Evolutionary conservation across 2,329 filamentous ascomycete genomes (phyloP), one percentile per base, ranked within the genome.

Genomic region (Stemphylium lycopersici): DNA sequence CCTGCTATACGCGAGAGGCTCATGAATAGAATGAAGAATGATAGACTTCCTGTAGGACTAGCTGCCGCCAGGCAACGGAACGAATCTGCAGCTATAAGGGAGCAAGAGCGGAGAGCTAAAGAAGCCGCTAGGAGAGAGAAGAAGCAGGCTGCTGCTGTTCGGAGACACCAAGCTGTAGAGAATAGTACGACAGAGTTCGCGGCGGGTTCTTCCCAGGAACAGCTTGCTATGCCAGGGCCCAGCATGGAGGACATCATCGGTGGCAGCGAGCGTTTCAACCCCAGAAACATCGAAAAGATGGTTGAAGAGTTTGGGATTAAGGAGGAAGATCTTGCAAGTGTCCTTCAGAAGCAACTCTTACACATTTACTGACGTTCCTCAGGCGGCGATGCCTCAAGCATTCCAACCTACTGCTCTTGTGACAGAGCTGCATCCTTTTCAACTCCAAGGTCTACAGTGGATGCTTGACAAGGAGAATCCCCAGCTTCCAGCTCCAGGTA

Each of bases 391-490:
- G 85, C 88, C 90, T 0, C 84, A 85, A 79, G 90, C 88, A 2
- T 74, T 83, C 3, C 89, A 91, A 61, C 92, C 92, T 0, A 65
- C 78, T 6, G 77, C 79, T 5, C 78, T 96, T 37, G 77, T 81
- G 20, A 89, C 91, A 0, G 78, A 83, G 34, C 78, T 96, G 43
- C 80, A 96, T 53, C 88, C 90, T 1, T 95, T 96, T 73, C 92
- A 96, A 68, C 60, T 77, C 31, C 79, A 93, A 79, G 91, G 90
- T 6, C 78, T 96, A 34, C 86, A 87, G 13, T 96, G 92, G 92
- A 85, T 96, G 83, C 79, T 86, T 15, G 80, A 86, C 6, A 91
- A 90, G 64, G 92, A 96, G 71, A 84, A 81, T 12, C 90, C 91
- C 0, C 72, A 81, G 32, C 78, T 89, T 11, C 90, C 91, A 3